Evolutionary conservation across 129 eudicot genomes (phyloP).

Genomic region (Deinandra increscens): DNA sequence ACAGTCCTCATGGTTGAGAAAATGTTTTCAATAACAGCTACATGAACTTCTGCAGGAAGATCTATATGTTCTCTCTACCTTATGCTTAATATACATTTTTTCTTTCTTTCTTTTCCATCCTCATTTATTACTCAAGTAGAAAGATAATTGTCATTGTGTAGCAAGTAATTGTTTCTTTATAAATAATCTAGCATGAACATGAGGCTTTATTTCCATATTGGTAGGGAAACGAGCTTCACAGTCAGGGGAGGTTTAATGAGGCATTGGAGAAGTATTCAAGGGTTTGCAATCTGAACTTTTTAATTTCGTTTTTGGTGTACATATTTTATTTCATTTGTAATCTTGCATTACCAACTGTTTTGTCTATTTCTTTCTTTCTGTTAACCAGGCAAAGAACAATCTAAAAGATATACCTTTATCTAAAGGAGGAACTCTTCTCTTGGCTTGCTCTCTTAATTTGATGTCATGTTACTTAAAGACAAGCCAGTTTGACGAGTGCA

Average conservation of each 20-base stretch:
- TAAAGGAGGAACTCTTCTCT: conserved; percentile 56
- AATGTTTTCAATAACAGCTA: too few relatives aligned
- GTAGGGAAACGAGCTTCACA: conserved; percentile 90
- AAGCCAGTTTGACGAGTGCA: conserved; percentile 72
- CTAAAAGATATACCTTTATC: conserved; percentile 62
- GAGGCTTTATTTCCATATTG: conserved; percentile 22
- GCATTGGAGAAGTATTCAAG: conserved; percentile 78
- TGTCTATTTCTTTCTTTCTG: background rate
- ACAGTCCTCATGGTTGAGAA: background rate
- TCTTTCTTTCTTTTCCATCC: too few relatives aligned
- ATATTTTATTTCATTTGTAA: background rate
- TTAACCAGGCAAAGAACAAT: conserved; percentile 71
- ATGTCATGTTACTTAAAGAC: conserved; percentile 96
- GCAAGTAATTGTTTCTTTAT: background rate
- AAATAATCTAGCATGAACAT: conserved; percentile 3
- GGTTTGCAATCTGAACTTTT: conserved; percentile 34
- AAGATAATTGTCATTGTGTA: background rate
- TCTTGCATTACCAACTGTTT: background rate
- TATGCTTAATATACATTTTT: too few relatives aligned
- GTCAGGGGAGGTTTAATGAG: conserved; percentile 65
- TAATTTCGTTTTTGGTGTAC: background rate
- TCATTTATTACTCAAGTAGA: too few relatives aligned
- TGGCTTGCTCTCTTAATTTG: conserved; percentile 86
- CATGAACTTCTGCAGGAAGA: background rate
- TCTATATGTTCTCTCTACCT: background rate